These are phyloP conservation scores for Eucommia ulmoides DNA, from an alignment of 257 asterid species.

Conservation along the genomic window DNA sequence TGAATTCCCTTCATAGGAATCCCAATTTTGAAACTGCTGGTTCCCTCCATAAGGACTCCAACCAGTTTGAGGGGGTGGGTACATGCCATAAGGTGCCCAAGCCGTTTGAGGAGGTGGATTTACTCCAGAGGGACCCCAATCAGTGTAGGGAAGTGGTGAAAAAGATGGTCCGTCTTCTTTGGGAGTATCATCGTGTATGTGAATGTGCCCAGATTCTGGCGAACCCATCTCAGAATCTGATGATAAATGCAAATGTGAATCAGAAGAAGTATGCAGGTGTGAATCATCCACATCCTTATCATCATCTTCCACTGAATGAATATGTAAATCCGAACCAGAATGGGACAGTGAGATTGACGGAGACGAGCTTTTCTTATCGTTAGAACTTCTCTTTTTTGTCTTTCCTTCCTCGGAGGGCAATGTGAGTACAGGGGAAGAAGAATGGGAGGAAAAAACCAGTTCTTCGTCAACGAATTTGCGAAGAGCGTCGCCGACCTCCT, in stretches of 20 bases:
- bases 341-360: neutral
- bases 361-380: neutral
- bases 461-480: constrained; percentile 87
- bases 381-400: neutral
- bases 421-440: constrained; percentile 55
- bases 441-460: constrained; percentile 33
- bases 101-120: constrained; percentile 22
- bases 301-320: constrained; percentile 6
- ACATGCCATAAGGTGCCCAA: constrained; percentile 18
- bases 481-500: constrained; percentile 84
- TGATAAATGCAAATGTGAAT: constrained; percentile 49
- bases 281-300: constrained; percentile 13
- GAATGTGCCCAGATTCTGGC: constrained; percentile 17
- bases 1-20: neutral
- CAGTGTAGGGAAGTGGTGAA: constrained; percentile 20
- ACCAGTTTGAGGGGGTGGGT: constrained; percentile 20
- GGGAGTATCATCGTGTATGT: constrained; percentile 6
- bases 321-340: constrained; percentile 8
- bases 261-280: constrained; percentile 17
- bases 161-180: constrained; percentile 15
- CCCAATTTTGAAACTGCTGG: neutral
- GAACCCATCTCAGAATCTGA: no score
- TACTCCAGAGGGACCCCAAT: constrained; percentile 24
- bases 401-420: constrained; percentile 30
- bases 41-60: constrained; percentile 9